These are phyloP conservation scores for Begonia masoniana DNA, from an alignment of 306 rosid genomes.

Conservation along the genomic window DNA sequence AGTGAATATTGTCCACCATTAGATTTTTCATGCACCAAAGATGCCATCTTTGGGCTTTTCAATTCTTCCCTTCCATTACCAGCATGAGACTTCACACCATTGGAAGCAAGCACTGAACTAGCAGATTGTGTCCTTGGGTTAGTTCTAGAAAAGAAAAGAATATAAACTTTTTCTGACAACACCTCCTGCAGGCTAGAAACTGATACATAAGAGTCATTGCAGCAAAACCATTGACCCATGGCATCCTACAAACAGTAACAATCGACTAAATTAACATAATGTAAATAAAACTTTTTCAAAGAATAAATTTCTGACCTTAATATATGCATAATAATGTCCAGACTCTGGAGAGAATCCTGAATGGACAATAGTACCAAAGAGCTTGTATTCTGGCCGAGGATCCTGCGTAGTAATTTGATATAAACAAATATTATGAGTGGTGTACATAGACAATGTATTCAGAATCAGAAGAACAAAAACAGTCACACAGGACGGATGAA, in stretches of 20 bases:
- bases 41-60: conserved; percentile 31
- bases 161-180: conserved; percentile 87
- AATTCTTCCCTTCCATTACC: conserved; percentile 55
- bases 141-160: conserved; percentile 86
- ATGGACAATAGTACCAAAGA: conserved; percentile 93
- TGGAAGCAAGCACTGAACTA: conserved; percentile 30
- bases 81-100: conserved; percentile 48
- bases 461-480: background rate
- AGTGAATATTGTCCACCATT: conserved; percentile 34
- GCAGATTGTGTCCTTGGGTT: conserved; percentile 50
- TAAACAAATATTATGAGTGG: background rate
- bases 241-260: conserved; percentile 56
- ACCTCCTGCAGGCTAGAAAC: conserved; percentile 74
- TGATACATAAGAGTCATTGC: conserved; percentile 77
- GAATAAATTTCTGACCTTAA: conserved; percentile 49
- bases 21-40: conserved; percentile 26
- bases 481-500: no score
- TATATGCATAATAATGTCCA: conserved; percentile 94
- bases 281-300: background rate
- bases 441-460: background rate
- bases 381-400: conserved; percentile 87
- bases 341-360: conserved; percentile 93
- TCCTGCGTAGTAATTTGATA: conserved; percentile 34
- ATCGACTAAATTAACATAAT: conserved; percentile 10
- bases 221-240: conserved; percentile 81